A percentile compares a stretch with the other conserved stretches of the same genome.
Conservation (phyloP, 2,329 filamentous ascomycete genomes). For the Cercospora canescens region DNA sequence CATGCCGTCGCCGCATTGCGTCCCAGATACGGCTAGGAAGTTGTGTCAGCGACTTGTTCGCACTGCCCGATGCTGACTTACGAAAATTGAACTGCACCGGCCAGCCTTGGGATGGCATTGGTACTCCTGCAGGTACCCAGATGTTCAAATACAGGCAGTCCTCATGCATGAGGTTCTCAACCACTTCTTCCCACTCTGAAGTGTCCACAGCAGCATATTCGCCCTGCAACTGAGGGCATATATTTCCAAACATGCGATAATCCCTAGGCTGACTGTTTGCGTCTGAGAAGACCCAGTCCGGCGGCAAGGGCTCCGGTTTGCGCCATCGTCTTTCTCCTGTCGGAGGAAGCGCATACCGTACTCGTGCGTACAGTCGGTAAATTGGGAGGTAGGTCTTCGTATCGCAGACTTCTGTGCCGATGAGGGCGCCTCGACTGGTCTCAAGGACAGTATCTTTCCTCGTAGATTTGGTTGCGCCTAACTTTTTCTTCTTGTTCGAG, state of each 20-base stretch:
- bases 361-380: conserved; percentile 19
- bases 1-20: conserved; percentile 15
- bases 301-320: conserved; percentile 20
- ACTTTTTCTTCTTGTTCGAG: conserved; percentile 6
- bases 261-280: conserved; percentile 19
- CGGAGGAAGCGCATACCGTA: conserved; percentile 22
- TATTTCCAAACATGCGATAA: conserved; percentile 18
- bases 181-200: conserved; percentile 12
- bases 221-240: conserved; percentile 18
- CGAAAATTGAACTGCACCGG: conserved; percentile 22
- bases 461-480: conserved; percentile 14
- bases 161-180: conserved; percentile 17
- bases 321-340: conserved; percentile 20
- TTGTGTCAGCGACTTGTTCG: neutral
- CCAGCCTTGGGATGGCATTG: conserved; percentile 16
- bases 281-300: conserved; percentile 23
- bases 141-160: conserved; percentile 24
- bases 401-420: conserved; percentile 20
- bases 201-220: conserved; percentile 8
- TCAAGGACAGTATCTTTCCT: conserved; percentile 13
- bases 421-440: conserved; percentile 19
- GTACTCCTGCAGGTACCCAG: conserved; percentile 22
- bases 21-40: conserved; percentile 9
- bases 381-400: conserved; percentile 15
- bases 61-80: neutral